Evolutionary conservation across 257 asterid species (phyloP).

Genomic region (Solanum commersonii): DNA sequence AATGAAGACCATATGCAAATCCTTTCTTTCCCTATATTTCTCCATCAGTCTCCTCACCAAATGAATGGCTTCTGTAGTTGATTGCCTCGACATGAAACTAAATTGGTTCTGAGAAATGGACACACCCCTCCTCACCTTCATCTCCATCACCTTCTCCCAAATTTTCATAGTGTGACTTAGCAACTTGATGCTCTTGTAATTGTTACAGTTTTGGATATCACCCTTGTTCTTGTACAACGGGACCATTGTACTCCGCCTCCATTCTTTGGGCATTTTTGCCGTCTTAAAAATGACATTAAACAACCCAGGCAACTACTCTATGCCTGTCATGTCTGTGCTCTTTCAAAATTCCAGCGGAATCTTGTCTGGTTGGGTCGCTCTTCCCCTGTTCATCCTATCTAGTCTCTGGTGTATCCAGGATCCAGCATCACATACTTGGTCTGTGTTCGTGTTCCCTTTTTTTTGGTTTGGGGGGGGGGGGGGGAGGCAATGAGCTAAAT

Average conservation of each 20-base stretch:
- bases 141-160: not conserved
- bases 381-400: not conserved
- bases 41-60: not conserved
- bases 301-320: not conserved
- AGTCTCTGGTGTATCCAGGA: not conserved
- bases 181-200: not conserved
- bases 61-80: not conserved
- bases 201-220: not conserved
- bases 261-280: not conserved
- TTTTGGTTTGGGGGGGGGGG: not conserved
- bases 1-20: not conserved
- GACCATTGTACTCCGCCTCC: not conserved
- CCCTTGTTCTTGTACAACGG: not conserved
- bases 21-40: not conserved
- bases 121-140: not conserved
- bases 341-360: not conserved
- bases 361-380: not conserved
- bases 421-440: not conserved
- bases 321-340: not conserved
- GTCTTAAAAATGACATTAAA: no score
- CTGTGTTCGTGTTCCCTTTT: not conserved
- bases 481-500: not conserved
- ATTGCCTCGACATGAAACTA: not conserved
- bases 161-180: not conserved
- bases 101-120: not conserved